Conservation (phyloP, 169 alveolate species). For the Besnoitia besnoiti region DNA sequence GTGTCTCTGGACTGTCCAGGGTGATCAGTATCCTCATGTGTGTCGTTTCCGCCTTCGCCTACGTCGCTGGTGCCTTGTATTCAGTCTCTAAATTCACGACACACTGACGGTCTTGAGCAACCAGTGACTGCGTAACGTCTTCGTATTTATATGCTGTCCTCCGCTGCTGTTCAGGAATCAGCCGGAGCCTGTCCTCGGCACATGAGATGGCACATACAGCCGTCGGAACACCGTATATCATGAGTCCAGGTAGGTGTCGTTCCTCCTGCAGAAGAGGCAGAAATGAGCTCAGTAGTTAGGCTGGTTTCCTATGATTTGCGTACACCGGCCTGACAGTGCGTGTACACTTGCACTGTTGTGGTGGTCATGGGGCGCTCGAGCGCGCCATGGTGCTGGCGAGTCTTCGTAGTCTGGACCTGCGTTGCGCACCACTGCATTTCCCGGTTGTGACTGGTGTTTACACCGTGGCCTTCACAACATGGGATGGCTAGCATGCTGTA, state of each 20-base stretch:
- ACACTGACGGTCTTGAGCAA: not conserved
- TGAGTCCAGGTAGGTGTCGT: slow-evolving; percentile 92
- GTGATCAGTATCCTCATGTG: too few relatives aligned
- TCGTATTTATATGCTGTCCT: not conserved
- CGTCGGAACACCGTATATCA: slow-evolving; percentile 87
- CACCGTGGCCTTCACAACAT: too few relatives aligned
- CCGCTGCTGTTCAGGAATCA: slow-evolving; percentile 68
- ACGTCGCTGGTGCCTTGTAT: not conserved
- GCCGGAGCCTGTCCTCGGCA: slow-evolving; percentile 72
- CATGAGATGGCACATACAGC: slow-evolving; percentile 71
- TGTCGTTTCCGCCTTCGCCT: too few relatives aligned
- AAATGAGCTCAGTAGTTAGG: not conserved
- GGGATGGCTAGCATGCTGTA: too few relatives aligned
- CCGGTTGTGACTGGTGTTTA: too few relatives aligned
- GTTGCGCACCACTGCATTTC: too few relatives aligned
- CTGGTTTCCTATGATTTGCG: not conserved
- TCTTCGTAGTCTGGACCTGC: too few relatives aligned
- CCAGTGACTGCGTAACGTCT: not conserved
- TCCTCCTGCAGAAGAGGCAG: too few relatives aligned
- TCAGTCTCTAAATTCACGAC: not conserved
- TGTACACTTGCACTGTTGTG: too few relatives aligned
- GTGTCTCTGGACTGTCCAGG: not conserved
- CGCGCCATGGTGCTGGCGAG: too few relatives aligned
- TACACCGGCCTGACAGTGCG: too few relatives aligned
- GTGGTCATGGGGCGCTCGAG: too few relatives aligned